Conservation (phyloP, 2,329 filamentous ascomycete species). For the Aspergillus puulaauensis region DNA sequence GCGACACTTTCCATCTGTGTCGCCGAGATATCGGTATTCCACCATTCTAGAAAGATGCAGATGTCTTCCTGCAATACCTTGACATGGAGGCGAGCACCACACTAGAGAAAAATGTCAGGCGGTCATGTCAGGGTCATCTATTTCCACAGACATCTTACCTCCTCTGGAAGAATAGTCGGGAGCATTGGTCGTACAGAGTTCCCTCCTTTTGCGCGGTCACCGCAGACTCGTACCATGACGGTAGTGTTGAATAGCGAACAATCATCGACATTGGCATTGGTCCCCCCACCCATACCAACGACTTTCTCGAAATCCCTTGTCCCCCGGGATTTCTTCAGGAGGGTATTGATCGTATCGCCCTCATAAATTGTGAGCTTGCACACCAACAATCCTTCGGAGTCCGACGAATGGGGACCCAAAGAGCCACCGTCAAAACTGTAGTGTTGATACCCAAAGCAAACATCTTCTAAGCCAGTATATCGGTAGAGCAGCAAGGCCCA, state of each 20-base stretch:
- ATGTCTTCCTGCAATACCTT: conserved; percentile 35
- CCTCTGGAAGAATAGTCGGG: conserved; percentile 31
- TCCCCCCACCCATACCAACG: conserved; percentile 11
- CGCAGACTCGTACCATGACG: conserved; percentile 34
- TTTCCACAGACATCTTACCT: conserved; percentile 24
- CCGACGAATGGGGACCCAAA: conserved; percentile 13
- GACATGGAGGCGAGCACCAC: conserved; percentile 36
- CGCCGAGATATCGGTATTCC: conserved; percentile 36
- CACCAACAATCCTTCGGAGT: conserved; percentile 16
- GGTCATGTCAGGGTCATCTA: background rate
- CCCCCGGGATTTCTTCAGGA: conserved; percentile 28
- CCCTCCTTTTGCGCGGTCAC: conserved; percentile 20
- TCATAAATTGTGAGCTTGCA: conserved; percentile 31
- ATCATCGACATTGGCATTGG: conserved; percentile 10
- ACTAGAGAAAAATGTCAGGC: conserved; percentile 23
- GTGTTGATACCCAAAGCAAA: conserved; percentile 47
- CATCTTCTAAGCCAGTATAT: conserved; percentile 49
- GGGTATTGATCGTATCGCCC: conserved; percentile 24
- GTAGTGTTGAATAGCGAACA: conserved; percentile 36
- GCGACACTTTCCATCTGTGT: conserved; percentile 48
- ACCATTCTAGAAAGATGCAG: conserved; percentile 40
- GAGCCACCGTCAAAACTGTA: conserved; percentile 21
- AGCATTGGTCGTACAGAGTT: conserved; percentile 25
- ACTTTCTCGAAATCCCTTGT: conserved; percentile 10
- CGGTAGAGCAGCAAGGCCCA: conserved; percentile 48